A percentile compares a stretch with the other conserved stretches of the same genome.
Conservation (phyloP, 345 rosid species). For the Limnanthes douglasii region DNA sequence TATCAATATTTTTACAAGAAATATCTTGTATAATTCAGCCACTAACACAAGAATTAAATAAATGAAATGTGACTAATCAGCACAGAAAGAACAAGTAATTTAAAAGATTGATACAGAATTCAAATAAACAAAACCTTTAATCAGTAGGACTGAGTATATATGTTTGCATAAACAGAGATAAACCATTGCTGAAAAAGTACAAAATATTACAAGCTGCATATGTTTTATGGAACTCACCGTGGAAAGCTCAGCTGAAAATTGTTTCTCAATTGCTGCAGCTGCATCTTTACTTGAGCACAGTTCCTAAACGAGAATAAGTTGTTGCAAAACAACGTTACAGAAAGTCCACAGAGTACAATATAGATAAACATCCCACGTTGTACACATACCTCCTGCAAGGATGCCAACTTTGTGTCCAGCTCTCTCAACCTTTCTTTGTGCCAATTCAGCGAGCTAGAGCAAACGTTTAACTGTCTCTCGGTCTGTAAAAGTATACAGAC, state of each 20-base stretch:
- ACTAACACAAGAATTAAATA: no score
- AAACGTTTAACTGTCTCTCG: constrained; percentile 42
- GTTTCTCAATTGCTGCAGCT: constrained; percentile 61
- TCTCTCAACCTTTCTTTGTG: constrained; percentile 66
- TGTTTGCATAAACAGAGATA: no score
- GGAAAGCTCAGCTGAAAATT: constrained; percentile 50
- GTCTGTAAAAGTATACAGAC: constrained; percentile 30
- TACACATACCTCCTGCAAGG: constrained; percentile 54
- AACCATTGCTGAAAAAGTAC: no score
- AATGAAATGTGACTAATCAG: no score
- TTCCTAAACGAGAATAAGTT: constrained; percentile 34
- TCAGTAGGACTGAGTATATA: no score
- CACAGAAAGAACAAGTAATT: no score
- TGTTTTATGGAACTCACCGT: constrained; percentile 37
- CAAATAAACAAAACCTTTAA: no score
- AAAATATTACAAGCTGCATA: neutral
- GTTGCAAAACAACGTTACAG: constrained; percentile 10
- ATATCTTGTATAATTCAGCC: no score
- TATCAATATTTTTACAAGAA: no score
- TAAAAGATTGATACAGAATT: no score
- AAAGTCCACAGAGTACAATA: constrained; percentile 1
- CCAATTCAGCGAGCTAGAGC: constrained; percentile 57
- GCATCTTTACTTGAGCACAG: constrained; percentile 48
- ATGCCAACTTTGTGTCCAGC: constrained; percentile 35
- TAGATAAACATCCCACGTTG: neutral